Conservation (phyloP, 768 basidiomycete species). For the Amyloporia xantha region DNA sequence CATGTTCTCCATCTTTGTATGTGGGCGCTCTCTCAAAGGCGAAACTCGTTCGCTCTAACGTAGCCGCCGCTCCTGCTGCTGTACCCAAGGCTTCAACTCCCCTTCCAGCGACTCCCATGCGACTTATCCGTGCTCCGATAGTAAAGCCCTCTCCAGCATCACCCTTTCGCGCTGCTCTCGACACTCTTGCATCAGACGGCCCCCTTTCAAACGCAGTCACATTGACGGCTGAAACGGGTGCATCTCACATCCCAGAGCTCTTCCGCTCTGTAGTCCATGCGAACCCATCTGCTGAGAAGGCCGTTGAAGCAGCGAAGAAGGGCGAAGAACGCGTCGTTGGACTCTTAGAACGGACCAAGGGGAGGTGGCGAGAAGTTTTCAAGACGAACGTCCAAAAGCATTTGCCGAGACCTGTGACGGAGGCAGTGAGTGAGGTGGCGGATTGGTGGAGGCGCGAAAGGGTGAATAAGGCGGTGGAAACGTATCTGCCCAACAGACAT, state of each 20-base stretch:
- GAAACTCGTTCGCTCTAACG: too few species aligned
- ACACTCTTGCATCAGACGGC: constrained; percentile 54
- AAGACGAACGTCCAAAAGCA: constrained; percentile 18
- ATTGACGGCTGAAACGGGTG: constrained; percentile 42
- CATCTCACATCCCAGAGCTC: constrained; percentile 42
- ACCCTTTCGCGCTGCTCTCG: constrained; percentile 46
- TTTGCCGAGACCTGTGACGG: constrained; percentile 27
- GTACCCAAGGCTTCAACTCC: constrained; percentile 29
- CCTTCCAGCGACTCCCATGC: constrained; percentile 31
- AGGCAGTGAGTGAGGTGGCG: constrained; percentile 20
- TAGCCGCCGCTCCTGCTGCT: constrained; percentile 16
- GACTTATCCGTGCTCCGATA: constrained; percentile 34
- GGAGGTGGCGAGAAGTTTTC: constrained; percentile 10
- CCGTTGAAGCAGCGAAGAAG: constrained; percentile 21
- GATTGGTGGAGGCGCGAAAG: constrained; percentile 58
- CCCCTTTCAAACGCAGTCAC: constrained; percentile 33
- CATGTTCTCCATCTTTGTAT: neutral
- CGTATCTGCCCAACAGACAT: constrained; percentile 51
- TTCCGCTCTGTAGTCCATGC: constrained; percentile 35
- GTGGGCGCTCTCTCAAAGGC: constrained; percentile 1
- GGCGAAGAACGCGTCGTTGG: constrained; percentile 20
- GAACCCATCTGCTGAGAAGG: constrained; percentile 14
- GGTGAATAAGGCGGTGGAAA: constrained; percentile 44
- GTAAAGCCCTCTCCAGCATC: constrained; percentile 40
- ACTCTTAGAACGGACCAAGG: constrained; percentile 9